Percentiles rank a stretch among this genome's conserved stretches.
phyloP scores from a whole-genome alignment of 106 monocot genomes.

The Platanthera zijinensis region DNA sequence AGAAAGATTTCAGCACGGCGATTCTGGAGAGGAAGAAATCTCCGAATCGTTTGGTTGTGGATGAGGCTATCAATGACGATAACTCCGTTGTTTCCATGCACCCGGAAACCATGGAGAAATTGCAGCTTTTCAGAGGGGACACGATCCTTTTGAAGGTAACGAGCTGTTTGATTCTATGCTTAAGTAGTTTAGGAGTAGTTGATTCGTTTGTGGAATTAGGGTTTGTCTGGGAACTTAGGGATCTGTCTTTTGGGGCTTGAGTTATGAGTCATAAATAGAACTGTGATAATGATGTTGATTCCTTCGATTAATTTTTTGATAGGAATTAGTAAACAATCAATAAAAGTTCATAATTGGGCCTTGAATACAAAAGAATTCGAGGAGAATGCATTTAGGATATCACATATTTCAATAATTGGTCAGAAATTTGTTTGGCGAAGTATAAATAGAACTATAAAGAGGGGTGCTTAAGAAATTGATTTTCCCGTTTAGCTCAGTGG shows the following conservation, averaged over 20 bases:
- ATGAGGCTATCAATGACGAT: constrained; percentile 82
- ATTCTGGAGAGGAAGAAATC: constrained; percentile 88
- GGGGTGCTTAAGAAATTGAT: too few species aligned
- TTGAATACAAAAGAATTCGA: too few species aligned
- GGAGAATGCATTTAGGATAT: too few species aligned
- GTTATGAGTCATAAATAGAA: not conserved
- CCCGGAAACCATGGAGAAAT: constrained; percentile 85
- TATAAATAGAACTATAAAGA: too few species aligned
- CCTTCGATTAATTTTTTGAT: not conserved
- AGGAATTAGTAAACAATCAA: too few species aligned
- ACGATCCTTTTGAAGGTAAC: constrained; percentile 73
- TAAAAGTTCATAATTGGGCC: too few species aligned
- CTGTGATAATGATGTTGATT: too few species aligned
- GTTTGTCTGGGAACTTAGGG: not conserved
- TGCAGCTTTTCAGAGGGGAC: constrained; percentile 88
- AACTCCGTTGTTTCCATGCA: constrained; percentile 73
- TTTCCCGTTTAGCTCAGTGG: too few species aligned
- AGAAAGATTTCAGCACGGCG: constrained; percentile 80
- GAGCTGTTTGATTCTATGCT: not conserved
- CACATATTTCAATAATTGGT: too few species aligned
- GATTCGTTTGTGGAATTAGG: not conserved
- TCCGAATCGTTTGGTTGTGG: constrained; percentile 68
- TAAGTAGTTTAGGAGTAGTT: not conserved
- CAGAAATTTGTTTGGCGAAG: too few species aligned
- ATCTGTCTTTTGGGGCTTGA: not conserved